Conservation (phyloP, 345 rosid species). For the Kernera saxatilis region DNA sequence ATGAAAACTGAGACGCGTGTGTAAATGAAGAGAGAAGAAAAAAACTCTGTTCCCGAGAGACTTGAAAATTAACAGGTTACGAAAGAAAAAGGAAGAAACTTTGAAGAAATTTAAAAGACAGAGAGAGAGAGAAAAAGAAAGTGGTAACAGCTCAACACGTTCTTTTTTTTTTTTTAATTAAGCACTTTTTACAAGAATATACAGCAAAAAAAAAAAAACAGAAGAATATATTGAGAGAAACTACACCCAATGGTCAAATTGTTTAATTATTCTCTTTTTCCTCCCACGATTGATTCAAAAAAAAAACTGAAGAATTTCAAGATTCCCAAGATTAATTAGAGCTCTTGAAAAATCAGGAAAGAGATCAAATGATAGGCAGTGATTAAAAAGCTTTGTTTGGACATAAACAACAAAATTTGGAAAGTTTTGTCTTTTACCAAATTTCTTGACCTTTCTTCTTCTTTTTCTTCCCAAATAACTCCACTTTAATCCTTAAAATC, state of each 20-base stretch:
- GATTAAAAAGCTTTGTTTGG: not conserved
- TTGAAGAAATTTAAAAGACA: not conserved
- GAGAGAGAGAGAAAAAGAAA: slow-evolving; percentile 10
- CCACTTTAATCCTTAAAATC: not conserved
- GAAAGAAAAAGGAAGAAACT: slow-evolving; percentile 25
- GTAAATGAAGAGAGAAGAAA: slow-evolving; percentile 12
- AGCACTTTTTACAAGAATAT: not conserved
- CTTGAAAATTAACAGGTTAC: slow-evolving; percentile 2
- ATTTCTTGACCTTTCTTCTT: not conserved
- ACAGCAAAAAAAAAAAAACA: slow-evolving; percentile 9
- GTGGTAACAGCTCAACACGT: slow-evolving; percentile 77
- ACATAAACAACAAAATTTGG: not conserved
- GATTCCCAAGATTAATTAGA: not conserved
- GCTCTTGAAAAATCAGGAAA: not conserved
- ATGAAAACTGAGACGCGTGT: slow-evolving; percentile 37
- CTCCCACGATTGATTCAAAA: not conserved
- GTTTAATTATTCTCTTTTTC: slow-evolving; percentile 1
- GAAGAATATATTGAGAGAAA: slow-evolving; percentile 17
- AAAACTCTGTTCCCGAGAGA: slow-evolving; percentile 32
- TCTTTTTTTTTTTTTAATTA: slow-evolving; percentile 21
- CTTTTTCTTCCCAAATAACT: not conserved
- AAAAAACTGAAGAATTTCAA: not conserved
- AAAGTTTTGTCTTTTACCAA: slow-evolving; percentile 14
- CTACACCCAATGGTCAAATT: slow-evolving; percentile 15
- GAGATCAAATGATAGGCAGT: not conserved